Percentiles rank a stretch among this genome's conserved stretches.
These are phyloP conservation scores for Phylloporus sp. DNA, from an alignment of 768 basidiomycete species.

Conservation along the genomic window DNA sequence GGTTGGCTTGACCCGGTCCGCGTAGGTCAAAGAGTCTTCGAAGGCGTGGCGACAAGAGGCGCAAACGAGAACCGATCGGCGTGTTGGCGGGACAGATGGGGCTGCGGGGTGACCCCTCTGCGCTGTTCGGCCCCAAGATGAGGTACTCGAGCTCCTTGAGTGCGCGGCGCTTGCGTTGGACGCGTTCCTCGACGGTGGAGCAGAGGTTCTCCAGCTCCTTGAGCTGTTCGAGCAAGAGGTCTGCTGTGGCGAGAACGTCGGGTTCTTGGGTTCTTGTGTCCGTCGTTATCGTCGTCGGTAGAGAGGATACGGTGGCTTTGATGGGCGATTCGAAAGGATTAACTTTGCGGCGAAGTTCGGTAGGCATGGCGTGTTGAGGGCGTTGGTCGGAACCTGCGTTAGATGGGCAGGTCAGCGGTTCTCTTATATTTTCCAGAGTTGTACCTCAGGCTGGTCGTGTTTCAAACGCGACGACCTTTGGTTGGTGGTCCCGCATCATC, in stretches of 20 bases:
- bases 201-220: constrained; percentile 22
- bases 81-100: constrained; percentile 23
- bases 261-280: constrained; percentile 4
- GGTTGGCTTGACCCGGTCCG: constrained; percentile 23
- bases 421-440: constrained; percentile 12
- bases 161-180: constrained; percentile 19
- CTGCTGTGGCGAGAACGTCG: constrained; percentile 28
- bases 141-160: constrained; percentile 23
- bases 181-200: constrained; percentile 21
- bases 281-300: not conserved
- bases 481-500: no score
- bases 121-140: constrained; percentile 9
- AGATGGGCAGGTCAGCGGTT: not conserved
- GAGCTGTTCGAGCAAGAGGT: constrained; percentile 25
- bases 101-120: constrained; percentile 12
- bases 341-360: not conserved
- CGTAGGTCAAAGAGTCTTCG: constrained; percentile 29
- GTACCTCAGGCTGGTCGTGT: constrained; percentile 9
- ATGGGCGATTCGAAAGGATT: constrained; percentile 23
- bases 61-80: constrained; percentile 14
- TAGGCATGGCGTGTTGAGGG: constrained; percentile 7
- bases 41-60: constrained; percentile 23
- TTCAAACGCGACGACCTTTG: constrained; percentile 4
- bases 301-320: not conserved
- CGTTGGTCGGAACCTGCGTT: not conserved